Evolutionary conservation across 1,139 yeast species (phyloP), one percentile per base, ranked within the genome.

Genomic region (Suhomyces coccinellae): DNA sequence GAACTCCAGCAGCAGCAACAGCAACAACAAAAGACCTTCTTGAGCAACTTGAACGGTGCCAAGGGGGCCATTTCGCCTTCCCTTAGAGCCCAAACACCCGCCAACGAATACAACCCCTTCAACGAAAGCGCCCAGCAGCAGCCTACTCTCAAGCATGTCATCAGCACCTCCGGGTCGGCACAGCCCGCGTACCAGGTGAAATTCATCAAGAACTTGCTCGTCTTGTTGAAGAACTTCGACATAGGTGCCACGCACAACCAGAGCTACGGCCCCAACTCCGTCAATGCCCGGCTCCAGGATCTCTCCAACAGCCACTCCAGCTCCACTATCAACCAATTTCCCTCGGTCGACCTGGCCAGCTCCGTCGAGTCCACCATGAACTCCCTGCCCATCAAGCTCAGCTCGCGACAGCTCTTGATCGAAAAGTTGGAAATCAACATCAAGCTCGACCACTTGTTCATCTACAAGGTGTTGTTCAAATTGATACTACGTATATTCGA

Each of bases 381-480:
- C 24, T 53, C 57, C 14, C 70, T 77, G 13, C 79, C 79, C 12
- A 73, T 73, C 36, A 68, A 67, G 48, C 58, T 74, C 44, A 71
- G 62, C 47, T 69, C 77, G 11, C 66, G 66, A 38, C 79, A 74
- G 48, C 61, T 74, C 40, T 61, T 72, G 38, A 73, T 74, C 33
- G 79, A 74, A 50, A 74, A 73, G 54, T 57, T 74, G 40, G 79
- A 74, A 49, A 72, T 74, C 40, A 74, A 73, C 49, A 73, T 74
- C 40, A 58, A 63, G 24, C 61, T 74, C 43, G 79, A 74, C 50
- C 63, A 62, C 24, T 55, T 73, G 36, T 74, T 74, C 52, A 71
- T 71, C 8, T 71, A 63, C 56, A 72, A 71, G 52, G 66, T 67
- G 32, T 58, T 69, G 40, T 54, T 73, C 35, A 61, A 65, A 49